Conservation (phyloP, 2,329 filamentous ascomycete genomes). For the Phialophora chinensis region DNA sequence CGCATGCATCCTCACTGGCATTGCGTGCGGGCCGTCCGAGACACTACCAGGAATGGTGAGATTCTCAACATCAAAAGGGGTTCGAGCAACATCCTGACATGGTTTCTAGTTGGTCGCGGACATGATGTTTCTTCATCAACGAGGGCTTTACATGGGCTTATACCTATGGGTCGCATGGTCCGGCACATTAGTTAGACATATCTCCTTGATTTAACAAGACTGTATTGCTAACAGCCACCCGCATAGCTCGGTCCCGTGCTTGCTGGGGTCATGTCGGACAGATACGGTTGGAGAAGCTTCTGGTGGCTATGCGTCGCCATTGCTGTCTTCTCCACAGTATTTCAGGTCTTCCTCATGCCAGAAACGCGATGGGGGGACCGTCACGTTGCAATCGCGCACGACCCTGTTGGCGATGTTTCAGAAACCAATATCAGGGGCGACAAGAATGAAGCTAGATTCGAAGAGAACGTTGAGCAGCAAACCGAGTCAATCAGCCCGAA, state of each 20-base stretch:
- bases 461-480: constrained; percentile 12
- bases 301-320: constrained; percentile 54
- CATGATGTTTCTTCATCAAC: constrained; percentile 53
- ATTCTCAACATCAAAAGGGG: no score
- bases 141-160: constrained; percentile 49
- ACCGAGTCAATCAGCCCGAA: neutral
- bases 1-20: constrained; percentile 51
- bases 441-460: constrained; percentile 1
- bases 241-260: constrained; percentile 53
- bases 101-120: constrained; percentile 50
- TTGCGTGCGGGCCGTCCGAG: constrained; percentile 53
- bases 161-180: constrained; percentile 44
- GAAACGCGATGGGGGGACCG: constrained; percentile 48
- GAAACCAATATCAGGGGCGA: neutral
- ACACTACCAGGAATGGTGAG: constrained; percentile 42
- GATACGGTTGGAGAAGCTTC: constrained; percentile 54
- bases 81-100: no score
- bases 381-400: constrained; percentile 12
- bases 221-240: no score
- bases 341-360: constrained; percentile 50
- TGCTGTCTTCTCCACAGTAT: constrained; percentile 48
- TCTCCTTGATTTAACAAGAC: no score
- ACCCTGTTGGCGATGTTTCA: neutral
- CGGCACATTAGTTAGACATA: no score
- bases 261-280: constrained; percentile 50